Base-by-base conservation (phyloP, 495 filamentous ascomycete species). In the Lepraria neglecta region DNA sequence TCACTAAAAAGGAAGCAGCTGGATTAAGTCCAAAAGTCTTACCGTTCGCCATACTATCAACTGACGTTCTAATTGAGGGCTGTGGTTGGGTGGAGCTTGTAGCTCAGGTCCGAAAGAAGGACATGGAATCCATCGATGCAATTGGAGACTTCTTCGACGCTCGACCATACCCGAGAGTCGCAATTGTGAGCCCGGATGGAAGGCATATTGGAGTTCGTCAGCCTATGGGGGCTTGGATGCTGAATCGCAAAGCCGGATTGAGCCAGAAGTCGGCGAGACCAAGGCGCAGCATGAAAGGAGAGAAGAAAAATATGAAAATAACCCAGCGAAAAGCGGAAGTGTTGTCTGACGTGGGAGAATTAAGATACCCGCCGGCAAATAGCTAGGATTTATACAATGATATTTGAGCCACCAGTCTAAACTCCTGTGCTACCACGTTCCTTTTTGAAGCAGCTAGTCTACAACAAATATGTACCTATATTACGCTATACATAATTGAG, bases 31-130 rank as follows among this genome's bases (percentile, higher is more conserved):
- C 73, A 0, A 73, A 85, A 0, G 63, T 65, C 27, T 74, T 97
- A 43, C 92, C 91, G 3, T 99, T 92, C 70, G 79, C 78, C 11
- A 83, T 97, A 4, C 76, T 92, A 57, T 80, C 84, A 6, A 80
- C 87, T 0, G 94, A 99, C 70, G 83, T 99, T 43, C 75, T 99
- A 9, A 84, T 99, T 42, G 91, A 96, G 66, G 89, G 92, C 21
- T 84, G 85, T 45, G 94, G 94, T 3, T 99, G 95, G 92, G 80
- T 99, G 9, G 94, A 99, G 71, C 71, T 99, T 21, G 86, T 82
- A 6, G 84, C 86, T 15, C 92, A 97, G 72, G 80, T 94, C 9
- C 83, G 92, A 27, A 80, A 79, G 28, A 82, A 75, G 62, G 63
- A 69, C 31, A 55, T 66, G 4, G 38, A 59, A 43, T 67, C 24